Percentiles rank a stretch among this genome's conserved stretches.
These are phyloP conservation scores for Candida coquimbonensis DNA, from an alignment of 805 yeast genomes.

Conservation along the genomic window DNA sequence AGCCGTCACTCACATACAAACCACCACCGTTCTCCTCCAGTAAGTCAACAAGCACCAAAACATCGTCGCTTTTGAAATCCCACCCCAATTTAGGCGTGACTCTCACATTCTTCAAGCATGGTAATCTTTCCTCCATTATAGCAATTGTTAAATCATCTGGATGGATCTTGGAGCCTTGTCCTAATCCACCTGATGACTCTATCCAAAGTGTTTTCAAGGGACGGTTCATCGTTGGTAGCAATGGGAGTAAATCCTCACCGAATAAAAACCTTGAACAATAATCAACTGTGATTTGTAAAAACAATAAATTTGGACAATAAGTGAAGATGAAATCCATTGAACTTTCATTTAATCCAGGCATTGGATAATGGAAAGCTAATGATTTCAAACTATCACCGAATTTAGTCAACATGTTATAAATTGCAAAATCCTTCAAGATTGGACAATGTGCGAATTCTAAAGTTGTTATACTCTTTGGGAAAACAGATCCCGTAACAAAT, in stretches of 20 bases:
- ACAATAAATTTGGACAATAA: constrained; percentile 66
- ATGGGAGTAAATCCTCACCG: constrained; percentile 35
- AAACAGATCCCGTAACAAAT: constrained; percentile 59
- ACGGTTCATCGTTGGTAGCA: constrained; percentile 24
- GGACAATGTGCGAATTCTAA: constrained; percentile 90
- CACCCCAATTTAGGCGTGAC: constrained; percentile 81
- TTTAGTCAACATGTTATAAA: constrained; percentile 51
- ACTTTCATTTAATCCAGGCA: constrained; percentile 68
- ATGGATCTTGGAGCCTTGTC: constrained; percentile 74
- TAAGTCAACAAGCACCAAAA: constrained; percentile 56
- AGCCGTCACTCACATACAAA: constrained; percentile 44
- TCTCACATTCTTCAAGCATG: constrained; percentile 53
- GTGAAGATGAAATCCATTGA: constrained; percentile 68
- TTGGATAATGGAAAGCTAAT: constrained; percentile 73
- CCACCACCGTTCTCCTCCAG: constrained; percentile 76
- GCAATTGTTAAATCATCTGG: constrained; percentile 89
- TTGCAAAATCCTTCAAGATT: constrained; percentile 53
- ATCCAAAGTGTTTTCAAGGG: constrained; percentile 61
- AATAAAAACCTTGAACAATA: constrained; percentile 51
- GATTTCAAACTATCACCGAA: constrained; percentile 61
- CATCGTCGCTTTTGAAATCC: constrained; percentile 59
- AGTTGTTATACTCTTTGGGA: constrained; percentile 65
- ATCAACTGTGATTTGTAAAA: constrained; percentile 70
- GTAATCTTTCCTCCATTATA: constrained; percentile 68
- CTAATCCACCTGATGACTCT: constrained; percentile 81